Base-by-base conservation (phyloP, 2,329 filamentous ascomycete species). In the Fusarium sp. region DNA sequence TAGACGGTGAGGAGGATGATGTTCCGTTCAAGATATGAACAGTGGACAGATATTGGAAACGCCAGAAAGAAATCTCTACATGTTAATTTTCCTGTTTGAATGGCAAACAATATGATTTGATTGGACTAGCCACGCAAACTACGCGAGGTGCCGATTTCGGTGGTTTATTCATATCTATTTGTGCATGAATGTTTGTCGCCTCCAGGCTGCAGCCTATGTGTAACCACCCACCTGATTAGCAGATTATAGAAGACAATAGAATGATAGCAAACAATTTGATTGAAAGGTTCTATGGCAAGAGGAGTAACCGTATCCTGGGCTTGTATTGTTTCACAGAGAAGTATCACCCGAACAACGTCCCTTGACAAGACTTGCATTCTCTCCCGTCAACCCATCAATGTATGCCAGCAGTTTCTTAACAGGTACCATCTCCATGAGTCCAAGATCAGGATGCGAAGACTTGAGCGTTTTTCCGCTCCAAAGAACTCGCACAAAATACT, bases 371-470 rank as follows among this genome's bases (percentile, higher is more conserved):
- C 76, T 79, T 0, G 81, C 85, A 39, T 79, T 74, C 21, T 76
- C 67, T 0, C 92, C 92, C 0, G 91, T 88, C 55, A 95, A 75
- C 0, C 85, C 89, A 76, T 94, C 91, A 69, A 95, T 84, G 76
- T 95, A 95, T 1, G 73, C 84, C 61, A 95, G 72, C 42, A 95
- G 77, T 1, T 80, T 86, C 67, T 89, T 84, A 2, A 89, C 76
- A 11, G 90, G 88, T 29, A 94, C 69, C 91, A 95, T 90, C 70
- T 93, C 87, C 75, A 94, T 84, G 29, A 77, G 56, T 0, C 90
- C 91, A n/a, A 96, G 79, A 23, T 77, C 84, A 2, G 91, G 91
- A 72, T 87, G 89, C 11, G 89, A 91, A 41, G 90, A 93, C 55
- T 76, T 81, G 60, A 96, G 75, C 1, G 90, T 83, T 75, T 85